Percentiles rank a stretch among this genome's conserved stretches.
phyloP scores from a whole-genome alignment of 1,139 yeast genomes.

The Geotrichum phurueaensis region DNA sequence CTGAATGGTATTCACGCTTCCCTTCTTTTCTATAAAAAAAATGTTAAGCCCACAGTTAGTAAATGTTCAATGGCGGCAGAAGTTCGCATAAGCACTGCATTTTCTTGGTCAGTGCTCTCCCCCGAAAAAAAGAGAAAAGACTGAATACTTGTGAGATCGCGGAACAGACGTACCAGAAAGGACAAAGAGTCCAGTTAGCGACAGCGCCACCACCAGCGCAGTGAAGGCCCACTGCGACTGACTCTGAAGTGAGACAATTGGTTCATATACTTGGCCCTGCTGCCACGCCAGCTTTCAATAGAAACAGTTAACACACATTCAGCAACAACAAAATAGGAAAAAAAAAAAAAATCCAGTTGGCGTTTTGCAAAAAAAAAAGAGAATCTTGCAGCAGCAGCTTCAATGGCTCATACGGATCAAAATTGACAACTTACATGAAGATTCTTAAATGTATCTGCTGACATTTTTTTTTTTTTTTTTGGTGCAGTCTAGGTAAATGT shows the following conservation, averaged over 20 bases:
- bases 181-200: conserved; percentile 17
- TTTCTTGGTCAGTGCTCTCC: not conserved
- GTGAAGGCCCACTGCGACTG: conserved; percentile 22
- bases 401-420: too few species aligned
- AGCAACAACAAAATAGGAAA: too few species aligned
- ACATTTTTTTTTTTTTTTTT: too few species aligned
- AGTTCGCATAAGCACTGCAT: too few species aligned
- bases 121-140: not conserved
- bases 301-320: too few species aligned
- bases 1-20: conserved; percentile 22
- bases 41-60: conserved; percentile 24
- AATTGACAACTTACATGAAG: too few species aligned
- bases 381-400: too few species aligned
- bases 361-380: too few species aligned
- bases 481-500: too few species aligned
- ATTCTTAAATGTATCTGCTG: too few species aligned
- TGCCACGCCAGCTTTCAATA: conserved; percentile 17
- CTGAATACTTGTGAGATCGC: not conserved
- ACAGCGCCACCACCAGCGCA: conserved; percentile 17
- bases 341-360: too few species aligned
- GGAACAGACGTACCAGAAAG: conserved; percentile 9
- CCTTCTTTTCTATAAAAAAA: conserved; percentile 25
- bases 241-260: conserved; percentile 20
- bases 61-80: conserved; percentile 22
- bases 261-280: conserved; percentile 15